Conservation (phyloP, 306 rosid species). For the Vigna mungo region DNA sequence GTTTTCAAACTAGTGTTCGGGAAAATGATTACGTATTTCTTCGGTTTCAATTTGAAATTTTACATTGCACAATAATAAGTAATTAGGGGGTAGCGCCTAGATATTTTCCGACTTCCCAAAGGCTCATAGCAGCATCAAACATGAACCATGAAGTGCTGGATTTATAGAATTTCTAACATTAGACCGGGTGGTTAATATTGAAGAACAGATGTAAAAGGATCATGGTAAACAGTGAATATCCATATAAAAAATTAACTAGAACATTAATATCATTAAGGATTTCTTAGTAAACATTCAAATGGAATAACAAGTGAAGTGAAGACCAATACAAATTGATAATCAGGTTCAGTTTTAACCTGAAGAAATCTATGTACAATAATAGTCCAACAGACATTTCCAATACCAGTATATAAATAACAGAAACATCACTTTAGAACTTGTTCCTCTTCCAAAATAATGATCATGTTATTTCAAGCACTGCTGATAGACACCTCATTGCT, state of each 20-base stretch:
- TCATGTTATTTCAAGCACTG: slow-evolving; percentile 49
- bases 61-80: neutral
- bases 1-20: too few relatives aligned
- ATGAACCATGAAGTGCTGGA: neutral
- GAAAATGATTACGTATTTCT: too few relatives aligned
- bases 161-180: neutral
- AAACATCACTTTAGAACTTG: neutral
- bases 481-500: slow-evolving; percentile 45
- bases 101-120: neutral
- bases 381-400: slow-evolving; percentile 28
- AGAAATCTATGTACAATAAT: slow-evolving; percentile 44
- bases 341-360: slow-evolving; percentile 32
- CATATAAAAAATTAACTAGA: slow-evolving; percentile 14
- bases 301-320: slow-evolving; percentile 37
- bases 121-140: too few relatives aligned
- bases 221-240: neutral
- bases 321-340: slow-evolving; percentile 34
- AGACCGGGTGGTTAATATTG: slow-evolving; percentile 1
- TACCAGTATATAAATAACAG: slow-evolving; percentile 1
- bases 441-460: slow-evolving; percentile 14
- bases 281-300: slow-evolving; percentile 39
- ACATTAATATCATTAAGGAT: slow-evolving; percentile 14
- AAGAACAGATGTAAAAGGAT: slow-evolving; percentile 10
- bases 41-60: neutral
- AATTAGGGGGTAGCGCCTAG: neutral